phyloP scores from a whole-genome alignment of 139 green algal genomes.

The Raphidocelis subcapitata region DNA sequence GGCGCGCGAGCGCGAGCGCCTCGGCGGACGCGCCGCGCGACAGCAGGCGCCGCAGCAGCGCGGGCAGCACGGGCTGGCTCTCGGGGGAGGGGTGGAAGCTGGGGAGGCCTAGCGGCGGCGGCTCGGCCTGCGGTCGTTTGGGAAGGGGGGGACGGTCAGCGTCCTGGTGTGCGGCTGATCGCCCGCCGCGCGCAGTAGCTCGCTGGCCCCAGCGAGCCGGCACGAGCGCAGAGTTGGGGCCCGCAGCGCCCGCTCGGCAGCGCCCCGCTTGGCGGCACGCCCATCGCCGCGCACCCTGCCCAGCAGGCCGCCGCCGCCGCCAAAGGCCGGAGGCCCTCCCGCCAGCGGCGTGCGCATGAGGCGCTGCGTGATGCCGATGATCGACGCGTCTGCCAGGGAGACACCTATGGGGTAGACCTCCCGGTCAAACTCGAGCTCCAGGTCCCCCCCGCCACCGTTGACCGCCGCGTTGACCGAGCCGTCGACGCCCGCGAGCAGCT shows the following conservation, averaged over 20 bases:
- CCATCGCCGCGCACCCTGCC: neutral
- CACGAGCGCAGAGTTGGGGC: too few relatives aligned
- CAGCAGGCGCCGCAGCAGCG: slow-evolving; percentile 87
- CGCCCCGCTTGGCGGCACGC: too few relatives aligned
- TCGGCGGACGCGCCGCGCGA: slow-evolving; percentile 60
- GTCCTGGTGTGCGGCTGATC: too few relatives aligned
- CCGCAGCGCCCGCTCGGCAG: too few relatives aligned
- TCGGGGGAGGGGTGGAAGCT: slow-evolving; percentile 84
- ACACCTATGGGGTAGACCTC: slow-evolving; percentile 93
- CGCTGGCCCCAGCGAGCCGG: too few relatives aligned
- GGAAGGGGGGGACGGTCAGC: too few relatives aligned
- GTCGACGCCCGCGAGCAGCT: neutral
- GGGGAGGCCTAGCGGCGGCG: slow-evolving; percentile 22
- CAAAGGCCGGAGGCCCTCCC: too few relatives aligned
- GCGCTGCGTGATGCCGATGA: slow-evolving; percentile 73
- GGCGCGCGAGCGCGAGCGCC: slow-evolving; percentile 57
- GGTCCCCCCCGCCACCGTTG: slow-evolving; percentile 49
- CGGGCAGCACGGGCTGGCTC: slow-evolving; percentile 91
- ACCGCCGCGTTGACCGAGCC: neutral
- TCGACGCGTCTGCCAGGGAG: slow-evolving; percentile 81
- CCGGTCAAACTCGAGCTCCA: slow-evolving; percentile 96
- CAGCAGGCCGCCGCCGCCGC: too few relatives aligned
- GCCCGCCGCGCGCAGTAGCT: too few relatives aligned
- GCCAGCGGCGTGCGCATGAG: slow-evolving; percentile 26
- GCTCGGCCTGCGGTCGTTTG: too few relatives aligned